Conservation (phyloP, 495 filamentous ascomycete species). For the Xanthoparmelia taractica region DNA sequence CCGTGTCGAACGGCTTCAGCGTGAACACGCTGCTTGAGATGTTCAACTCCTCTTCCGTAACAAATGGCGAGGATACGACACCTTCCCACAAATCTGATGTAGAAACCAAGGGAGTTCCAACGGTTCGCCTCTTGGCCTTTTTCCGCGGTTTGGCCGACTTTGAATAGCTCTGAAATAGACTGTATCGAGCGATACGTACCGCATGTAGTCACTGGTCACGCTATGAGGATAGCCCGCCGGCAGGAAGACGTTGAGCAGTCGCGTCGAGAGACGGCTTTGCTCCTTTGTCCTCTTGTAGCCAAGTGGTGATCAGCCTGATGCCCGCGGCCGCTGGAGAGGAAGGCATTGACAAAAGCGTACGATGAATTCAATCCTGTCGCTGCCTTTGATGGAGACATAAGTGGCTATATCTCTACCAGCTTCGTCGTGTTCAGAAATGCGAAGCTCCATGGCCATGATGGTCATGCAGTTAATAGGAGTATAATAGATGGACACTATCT, state of each 20-base stretch:
- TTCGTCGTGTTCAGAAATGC: slow-evolving; percentile 40
- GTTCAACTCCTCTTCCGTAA: neutral
- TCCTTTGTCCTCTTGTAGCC: slow-evolving; percentile 19
- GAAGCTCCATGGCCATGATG: slow-evolving; percentile 3
- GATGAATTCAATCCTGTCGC: slow-evolving; percentile 24
- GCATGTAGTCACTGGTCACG: slow-evolving; percentile 81
- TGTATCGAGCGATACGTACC: slow-evolving; percentile 38
- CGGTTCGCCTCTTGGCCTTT: neutral
- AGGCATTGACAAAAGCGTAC: slow-evolving; percentile 12
- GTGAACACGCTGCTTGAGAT: too few relatives aligned
- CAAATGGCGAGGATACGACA: too few relatives aligned
- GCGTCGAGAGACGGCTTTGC: slow-evolving; percentile 26
- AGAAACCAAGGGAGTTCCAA: too few relatives aligned
- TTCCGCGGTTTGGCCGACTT: neutral
- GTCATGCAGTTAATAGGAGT: too few relatives aligned
- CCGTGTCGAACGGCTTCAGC: neutral
- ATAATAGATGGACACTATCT: too few relatives aligned
- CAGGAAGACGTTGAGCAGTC: slow-evolving; percentile 69
- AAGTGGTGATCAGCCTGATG: neutral
- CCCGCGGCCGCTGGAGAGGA: neutral
- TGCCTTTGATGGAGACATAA: slow-evolving; percentile 34
- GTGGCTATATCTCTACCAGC: slow-evolving; percentile 43
- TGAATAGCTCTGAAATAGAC: neutral
- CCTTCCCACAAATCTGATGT: too few relatives aligned
- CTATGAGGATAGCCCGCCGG: slow-evolving; percentile 87